Evolutionary conservation across 1,284 basidiomycete genomes (phyloP).

Genomic region (Fomitopsis schrenkii): DNA sequence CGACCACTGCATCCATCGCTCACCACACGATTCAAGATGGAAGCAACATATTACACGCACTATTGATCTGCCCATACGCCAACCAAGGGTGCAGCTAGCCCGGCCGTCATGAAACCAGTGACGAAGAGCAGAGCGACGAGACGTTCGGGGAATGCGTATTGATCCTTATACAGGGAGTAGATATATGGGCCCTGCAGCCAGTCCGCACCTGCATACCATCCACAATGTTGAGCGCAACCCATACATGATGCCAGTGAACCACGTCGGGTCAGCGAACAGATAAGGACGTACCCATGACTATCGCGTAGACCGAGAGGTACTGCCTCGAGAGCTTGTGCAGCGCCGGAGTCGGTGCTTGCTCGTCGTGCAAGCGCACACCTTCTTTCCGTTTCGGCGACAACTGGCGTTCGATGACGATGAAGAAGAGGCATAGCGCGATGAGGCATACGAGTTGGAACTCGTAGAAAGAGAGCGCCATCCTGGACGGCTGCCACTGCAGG

Average conservation of each 20-base stretch:
- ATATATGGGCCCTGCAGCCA: constrained; percentile 79
- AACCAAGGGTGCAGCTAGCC: constrained; percentile 60
- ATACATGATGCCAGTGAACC: not conserved
- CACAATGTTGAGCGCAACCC: not conserved
- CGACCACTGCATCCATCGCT: constrained; percentile 44
- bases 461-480: constrained; percentile 37
- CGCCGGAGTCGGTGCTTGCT: constrained; percentile 8
- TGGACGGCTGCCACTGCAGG: not conserved
- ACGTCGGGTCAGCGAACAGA: not conserved
- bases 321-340: constrained; percentile 43
- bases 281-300: constrained; percentile 59
- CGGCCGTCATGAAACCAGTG: constrained; percentile 68
- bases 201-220: constrained; percentile 50
- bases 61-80: constrained; percentile 76
- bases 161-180: constrained; percentile 67
- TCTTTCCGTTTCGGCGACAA: constrained; percentile 22
- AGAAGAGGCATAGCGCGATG: constrained; percentile 37
- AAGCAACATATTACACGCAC: constrained; percentile 36
- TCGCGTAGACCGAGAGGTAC: constrained; percentile 64
- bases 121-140: constrained; percentile 68
- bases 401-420: constrained; percentile 44
- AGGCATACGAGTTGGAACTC: constrained; percentile 47
- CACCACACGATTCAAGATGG: not conserved
- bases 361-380: constrained; percentile 19
- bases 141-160: constrained; percentile 60